Evolutionary conservation across 768 basidiomycete species (phyloP), one percentile per base, ranked within the genome.

Genomic region (Pulveroboletus ravenelii): DNA sequence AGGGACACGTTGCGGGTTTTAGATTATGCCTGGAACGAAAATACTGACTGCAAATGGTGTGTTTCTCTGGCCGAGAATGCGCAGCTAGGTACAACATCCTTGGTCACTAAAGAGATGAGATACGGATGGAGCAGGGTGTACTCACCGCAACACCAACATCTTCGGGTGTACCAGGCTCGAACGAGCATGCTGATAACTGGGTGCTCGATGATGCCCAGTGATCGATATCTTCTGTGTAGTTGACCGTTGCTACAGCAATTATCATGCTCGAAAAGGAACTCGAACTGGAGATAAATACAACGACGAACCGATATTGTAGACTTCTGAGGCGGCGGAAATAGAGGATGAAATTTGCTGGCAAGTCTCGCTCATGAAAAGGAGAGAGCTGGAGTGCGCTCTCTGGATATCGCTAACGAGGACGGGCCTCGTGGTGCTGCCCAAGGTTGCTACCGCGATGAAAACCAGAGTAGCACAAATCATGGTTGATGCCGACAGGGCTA

Each of bases 141-240:
- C 56, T 35, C 18, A 84, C 84, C 14, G 79, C 79, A 0, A 56
- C 64, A 1, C 67, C 72, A 25, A 85, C 63, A 49, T 85, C 84
- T 7, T 72, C 68, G 0, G 25, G 25, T 5, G 25, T 27, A 27
- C 77, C 79, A 3, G 82, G 82, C 55, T 83, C 78, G 9, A 85
- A 81, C 10, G 76, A 75, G 58, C 82, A 85, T 2, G 70, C 64
- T 0, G 82, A 59, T 1, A 47, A 2, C 47, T 80, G 72, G 0
- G 70, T 59, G 54, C 78, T 81, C 5, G 80, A 79, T 20, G 63
- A 62, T 0, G 78, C 74, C 78, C 77, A 84, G 51, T 84, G 80
- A 2, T 54, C 43, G 18, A 78, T 72, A 51, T 77, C 80, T 13
- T 66, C 59, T 0, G 34, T 32, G 48, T 80, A 84, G 17, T 62